These are phyloP conservation scores for Fonsecaea pugnacius DNA, from an alignment of 2,329 filamentous ascomycete genomes.

Conservation along the genomic window DNA sequence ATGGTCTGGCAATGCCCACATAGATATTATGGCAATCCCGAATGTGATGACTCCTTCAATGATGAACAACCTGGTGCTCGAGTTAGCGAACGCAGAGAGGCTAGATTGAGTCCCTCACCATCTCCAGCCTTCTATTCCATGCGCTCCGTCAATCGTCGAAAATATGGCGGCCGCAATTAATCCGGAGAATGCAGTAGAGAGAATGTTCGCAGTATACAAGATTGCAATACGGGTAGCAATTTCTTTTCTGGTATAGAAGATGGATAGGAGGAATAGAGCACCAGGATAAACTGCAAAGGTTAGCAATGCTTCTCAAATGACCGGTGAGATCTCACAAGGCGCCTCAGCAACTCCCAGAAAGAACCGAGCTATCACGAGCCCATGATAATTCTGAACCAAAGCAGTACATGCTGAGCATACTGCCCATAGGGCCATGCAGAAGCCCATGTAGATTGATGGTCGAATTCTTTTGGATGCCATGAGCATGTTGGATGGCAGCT, in stretches of 20 bases:
- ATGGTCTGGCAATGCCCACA: conserved; percentile 49
- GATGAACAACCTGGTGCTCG: conserved; percentile 51
- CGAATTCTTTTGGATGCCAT: conserved; percentile 54
- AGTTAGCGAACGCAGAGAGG: background rate
- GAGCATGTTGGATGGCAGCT: conserved; percentile 64
- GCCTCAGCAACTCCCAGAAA: conserved; percentile 56
- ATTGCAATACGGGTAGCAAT: conserved; percentile 59
- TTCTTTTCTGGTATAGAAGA: conserved; percentile 62
- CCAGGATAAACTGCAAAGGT: conserved; percentile 55
- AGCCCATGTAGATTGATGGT: conserved; percentile 59
- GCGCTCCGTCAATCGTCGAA: conserved; percentile 61
- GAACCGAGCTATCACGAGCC: conserved; percentile 49
- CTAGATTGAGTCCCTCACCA: conserved; percentile 46
- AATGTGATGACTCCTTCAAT: conserved; percentile 59
- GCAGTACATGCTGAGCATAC: conserved; percentile 43
- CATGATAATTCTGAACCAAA: conserved; percentile 47
- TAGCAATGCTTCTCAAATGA: background rate
- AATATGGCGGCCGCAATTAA: conserved; percentile 64
- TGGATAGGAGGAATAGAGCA: conserved; percentile 62
- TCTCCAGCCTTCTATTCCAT: conserved; percentile 62
- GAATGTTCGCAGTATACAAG: conserved; percentile 63
- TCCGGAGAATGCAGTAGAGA: conserved; percentile 64
- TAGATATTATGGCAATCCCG: conserved; percentile 47
- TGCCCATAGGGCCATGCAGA: conserved; percentile 43
- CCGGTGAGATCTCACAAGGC: conserved; percentile 47